Evolutionary conservation across 1,284 basidiomycete species (phyloP), one percentile per base, ranked within the genome.

Genomic region (Puccinia coronata): DNA sequence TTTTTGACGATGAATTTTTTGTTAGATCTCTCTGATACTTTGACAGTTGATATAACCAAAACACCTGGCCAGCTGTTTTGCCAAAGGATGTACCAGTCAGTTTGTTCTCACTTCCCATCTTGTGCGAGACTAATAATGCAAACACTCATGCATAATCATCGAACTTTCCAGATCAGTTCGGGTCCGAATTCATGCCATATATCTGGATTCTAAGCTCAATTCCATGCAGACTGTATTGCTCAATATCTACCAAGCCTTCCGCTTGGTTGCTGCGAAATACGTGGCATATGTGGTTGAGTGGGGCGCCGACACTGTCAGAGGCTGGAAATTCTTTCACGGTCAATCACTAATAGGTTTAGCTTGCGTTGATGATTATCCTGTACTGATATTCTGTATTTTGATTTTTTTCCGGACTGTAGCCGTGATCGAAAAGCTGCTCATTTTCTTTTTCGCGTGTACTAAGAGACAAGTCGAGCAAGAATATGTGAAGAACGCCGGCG

Each of bases 251-350:
- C 91, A 95, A 86, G 92, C 92, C 84, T 93, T 96, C 84, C 87
- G 93, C n/a, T 86, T 96, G 34, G 89, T 91, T 0, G 93, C 93
- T 0, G 91, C 96, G 88, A 98, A 95, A 87, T 92, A 95, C 88
- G 91, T 93, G 74, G 89, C 90, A 73, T 98, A 97, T 86, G 88
- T 96, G 51, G 88, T 88, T 63, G 88, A 89, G 65, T 91, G 90
- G 90, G 88, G 88, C n/a, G 83, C 87, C 9, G 87, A 88, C 73
- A 83, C 87, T n/a, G 84, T 83, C 51, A 88, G 87, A 80, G 89
- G 89, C 82, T 83, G 86, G 70, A 85, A 84, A 65, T 91, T 90
- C 84, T 86, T 92, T 75, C 87, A 88, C 69, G 88, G 91, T 92
- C 84, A 53, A 90, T 87, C 28, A 18, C 16, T 14, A n/a, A n/a